Evolutionary conservation across 345 rosid genomes (phyloP), one percentile per base, ranked within the genome.

Genomic region (Lepidium didymum): DNA sequence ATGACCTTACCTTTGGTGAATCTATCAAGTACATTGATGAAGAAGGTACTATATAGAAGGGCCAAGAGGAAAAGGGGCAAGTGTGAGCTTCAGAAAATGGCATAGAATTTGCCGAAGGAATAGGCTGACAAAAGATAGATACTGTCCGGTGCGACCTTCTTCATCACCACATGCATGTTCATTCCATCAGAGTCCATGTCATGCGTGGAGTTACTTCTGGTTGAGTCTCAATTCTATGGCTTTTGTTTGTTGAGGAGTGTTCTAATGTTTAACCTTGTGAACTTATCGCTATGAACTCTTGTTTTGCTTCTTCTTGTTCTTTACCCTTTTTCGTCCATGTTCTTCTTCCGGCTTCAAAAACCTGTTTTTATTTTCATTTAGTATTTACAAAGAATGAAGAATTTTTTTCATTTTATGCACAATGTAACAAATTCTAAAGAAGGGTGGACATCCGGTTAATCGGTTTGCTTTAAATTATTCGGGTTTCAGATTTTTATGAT

Each of bases 281-380:
- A 19, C 31, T 18, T 46, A 43, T 64, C 15, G 56, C 72, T 23
- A 64, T 47, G 25, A 75, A 75, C 59, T 75, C 75, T 69, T 3
- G 59, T 51, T 69, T 75, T 0, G 79, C 79, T 11, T 75, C 75
- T 69, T 69, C 75, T 75, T 69, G 75, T 62, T 69, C 75, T 75
- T 69, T 57, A 10, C 79, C 75, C 21, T n/a, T 69, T 35, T 64
- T 75, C 2, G 79, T 75, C 79, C 79, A 75, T 1, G 75, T 75
- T 50, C 67, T 69, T 69, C 19, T 75, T 41, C 79, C 79, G 0
- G 67, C 75, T 1, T 75, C 75, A 51, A 75, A 75, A 18, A 75
- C 51, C 79, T 75, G 35, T 10, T 43, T 8, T n/a, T 27, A 10
- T 8, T 64, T 46, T 55, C 27, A 6, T 10, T 5, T 56, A 12